Evolutionary conservation across 2,329 filamentous ascomycete genomes (phyloP).

Genomic region (Keithomyces neogunnii): DNA sequence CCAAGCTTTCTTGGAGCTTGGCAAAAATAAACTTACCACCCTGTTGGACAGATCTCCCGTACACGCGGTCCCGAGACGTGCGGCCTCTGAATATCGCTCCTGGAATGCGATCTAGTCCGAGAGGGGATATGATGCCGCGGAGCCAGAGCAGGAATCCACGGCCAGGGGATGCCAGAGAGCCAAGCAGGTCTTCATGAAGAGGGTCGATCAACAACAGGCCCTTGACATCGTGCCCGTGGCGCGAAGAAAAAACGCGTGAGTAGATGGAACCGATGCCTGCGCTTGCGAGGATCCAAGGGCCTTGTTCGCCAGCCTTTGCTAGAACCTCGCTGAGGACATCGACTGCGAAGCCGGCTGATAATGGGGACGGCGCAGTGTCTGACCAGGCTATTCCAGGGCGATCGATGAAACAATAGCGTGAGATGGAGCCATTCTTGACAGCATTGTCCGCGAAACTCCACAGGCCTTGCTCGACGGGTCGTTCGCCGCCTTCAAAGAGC

Average conservation of each 20-base stretch:
- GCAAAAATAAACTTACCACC: conserved; percentile 79
- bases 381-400: conserved; percentile 81
- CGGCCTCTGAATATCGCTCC: conserved; percentile 78
- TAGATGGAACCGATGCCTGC: conserved; percentile 84
- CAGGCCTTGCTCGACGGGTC: conserved; percentile 69
- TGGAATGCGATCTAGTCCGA: conserved; percentile 72
- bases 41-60: conserved; percentile 71
- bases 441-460: conserved; percentile 72
- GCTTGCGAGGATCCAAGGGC: conserved; percentile 82
- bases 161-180: conserved; percentile 54
- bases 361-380: conserved; percentile 87
- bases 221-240: conserved; percentile 64
- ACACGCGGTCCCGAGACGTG: conserved; percentile 74
- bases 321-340: conserved; percentile 84
- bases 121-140: conserved; percentile 74
- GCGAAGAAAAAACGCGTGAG: conserved; percentile 81
- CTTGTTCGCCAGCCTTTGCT: conserved; percentile 67
- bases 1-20: conserved; percentile 85
- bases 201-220: conserved; percentile 83
- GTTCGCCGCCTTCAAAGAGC: conserved; percentile 75
- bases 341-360: conserved; percentile 87
- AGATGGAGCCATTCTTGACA: conserved; percentile 71
- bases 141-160: conserved; percentile 82
- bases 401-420: conserved; percentile 91
- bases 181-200: conserved; percentile 78